Conservation (phyloP, 352 stramenopile species). For the Phytophthora quininea region DNA sequence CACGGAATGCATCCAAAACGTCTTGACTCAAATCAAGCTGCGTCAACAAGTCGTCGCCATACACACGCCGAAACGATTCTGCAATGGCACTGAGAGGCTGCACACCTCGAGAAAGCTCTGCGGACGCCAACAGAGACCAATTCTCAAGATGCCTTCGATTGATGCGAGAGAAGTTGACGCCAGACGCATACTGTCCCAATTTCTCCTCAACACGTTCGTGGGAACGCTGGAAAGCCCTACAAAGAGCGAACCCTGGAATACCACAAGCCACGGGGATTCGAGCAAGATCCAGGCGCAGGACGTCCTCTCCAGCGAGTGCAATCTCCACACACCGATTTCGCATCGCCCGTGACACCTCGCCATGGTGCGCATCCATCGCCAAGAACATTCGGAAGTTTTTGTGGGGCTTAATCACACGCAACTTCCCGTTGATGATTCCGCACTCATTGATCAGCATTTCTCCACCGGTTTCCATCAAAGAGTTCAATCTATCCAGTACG, state of each 20-base stretch:
- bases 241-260: slow-evolving; percentile 74
- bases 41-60: slow-evolving; percentile 51
- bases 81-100: slow-evolving; percentile 49
- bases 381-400: slow-evolving; percentile 99
- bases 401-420: slow-evolving; percentile 96
- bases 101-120: slow-evolving; percentile 69
- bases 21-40: slow-evolving; percentile 54
- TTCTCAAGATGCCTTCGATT: slow-evolving; percentile 80
- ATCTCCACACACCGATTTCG: slow-evolving; percentile 99
- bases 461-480: slow-evolving; percentile 97
- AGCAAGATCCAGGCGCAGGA: slow-evolving; percentile 68
- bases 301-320: slow-evolving; percentile 58
- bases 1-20: slow-evolving; percentile 37
- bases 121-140: slow-evolving; percentile 68
- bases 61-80: slow-evolving; percentile 69
- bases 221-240: slow-evolving; percentile 59
- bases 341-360: slow-evolving; percentile 99
- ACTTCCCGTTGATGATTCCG: slow-evolving; percentile 90
- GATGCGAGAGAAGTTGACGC: slow-evolving; percentile 45
- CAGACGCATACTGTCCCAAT: slow-evolving; percentile 28
- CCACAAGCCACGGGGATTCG: slow-evolving; percentile 61
- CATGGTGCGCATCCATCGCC: slow-evolving; percentile 95
- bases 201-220: slow-evolving; percentile 57
- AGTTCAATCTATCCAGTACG: slow-evolving; percentile 99
- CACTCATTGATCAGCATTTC: slow-evolving; percentile 99